These are phyloP conservation scores for Dorcoceras hygrometricum DNA, from an alignment of 257 asterid genomes.

Conservation along the genomic window DNA sequence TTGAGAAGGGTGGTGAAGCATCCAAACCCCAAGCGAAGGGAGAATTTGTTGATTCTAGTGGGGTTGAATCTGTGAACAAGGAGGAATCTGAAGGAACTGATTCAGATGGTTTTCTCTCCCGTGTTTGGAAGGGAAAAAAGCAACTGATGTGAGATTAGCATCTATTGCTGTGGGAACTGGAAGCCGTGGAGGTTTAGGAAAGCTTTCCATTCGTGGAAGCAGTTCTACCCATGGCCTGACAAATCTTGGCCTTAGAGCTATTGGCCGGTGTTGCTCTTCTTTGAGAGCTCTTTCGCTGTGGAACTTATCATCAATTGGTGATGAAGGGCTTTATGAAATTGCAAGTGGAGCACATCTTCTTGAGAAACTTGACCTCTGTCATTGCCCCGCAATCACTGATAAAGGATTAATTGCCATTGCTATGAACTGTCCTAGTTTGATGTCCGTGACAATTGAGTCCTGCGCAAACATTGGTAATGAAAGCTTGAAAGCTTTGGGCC, in stretches of 20 bases:
- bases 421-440: conserved; percentile 62
- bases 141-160: conserved; percentile 83
- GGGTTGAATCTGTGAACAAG: conserved; percentile 14
- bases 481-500: conserved; percentile 65
- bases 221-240: conserved; percentile 54
- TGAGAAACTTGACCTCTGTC: conserved; percentile 80
- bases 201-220: conserved; percentile 81
- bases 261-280: conserved; percentile 77
- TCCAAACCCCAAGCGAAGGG: conserved; percentile 21
- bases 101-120: conserved; percentile 60
- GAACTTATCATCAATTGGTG: conserved; percentile 64
- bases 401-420: conserved; percentile 61
- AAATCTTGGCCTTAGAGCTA: conserved; percentile 68
- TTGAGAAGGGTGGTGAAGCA: background rate
- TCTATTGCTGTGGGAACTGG: conserved; percentile 80
- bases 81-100: conserved; percentile 27
- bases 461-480: conserved; percentile 73
- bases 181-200: conserved; percentile 82
- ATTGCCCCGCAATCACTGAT: conserved; percentile 71
- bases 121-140: conserved; percentile 88
- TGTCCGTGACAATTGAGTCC: conserved; percentile 64
- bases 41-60: conserved; percentile 4
- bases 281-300: conserved; percentile 67
- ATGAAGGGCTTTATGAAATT: conserved; percentile 71
- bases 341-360: conserved; percentile 65